A percentile compares a stretch with the other conserved stretches of the same genome.
Conservation (phyloP, 257 asterid genomes). For the Solanum megistacrolobum region DNA sequence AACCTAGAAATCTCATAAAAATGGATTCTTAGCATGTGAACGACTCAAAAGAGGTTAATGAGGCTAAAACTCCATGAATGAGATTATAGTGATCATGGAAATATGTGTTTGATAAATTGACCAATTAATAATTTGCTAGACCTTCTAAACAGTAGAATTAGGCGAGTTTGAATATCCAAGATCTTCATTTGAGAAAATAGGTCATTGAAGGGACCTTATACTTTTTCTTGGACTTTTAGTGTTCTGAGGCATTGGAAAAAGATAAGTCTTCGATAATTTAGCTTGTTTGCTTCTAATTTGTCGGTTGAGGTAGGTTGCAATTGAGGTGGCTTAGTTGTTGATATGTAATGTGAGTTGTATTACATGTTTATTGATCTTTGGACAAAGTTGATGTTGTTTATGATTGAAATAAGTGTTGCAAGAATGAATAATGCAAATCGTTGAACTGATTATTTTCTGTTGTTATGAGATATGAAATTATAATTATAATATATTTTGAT, state of each 20-base stretch:
- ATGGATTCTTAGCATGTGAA: too few species aligned
- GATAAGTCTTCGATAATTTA: neutral
- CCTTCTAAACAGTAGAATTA: neutral
- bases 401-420: neutral
- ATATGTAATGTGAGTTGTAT: too few species aligned
- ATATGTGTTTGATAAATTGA: too few species aligned
- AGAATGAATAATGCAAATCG: neutral
- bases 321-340: neutral
- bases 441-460: neutral
- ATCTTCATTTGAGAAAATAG: neutral
- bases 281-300: neutral
- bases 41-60: neutral
- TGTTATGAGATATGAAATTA: too few species aligned
- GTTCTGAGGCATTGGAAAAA: neutral
- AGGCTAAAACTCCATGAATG: neutral
- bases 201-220: neutral
- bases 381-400: too few species aligned
- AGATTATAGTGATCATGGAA: neutral
- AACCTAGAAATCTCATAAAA: neutral
- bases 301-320: neutral
- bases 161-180: neutral
- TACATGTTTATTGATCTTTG: neutral
- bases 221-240: neutral
- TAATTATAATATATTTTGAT: too few species aligned
- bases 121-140: too few species aligned